Conservation (phyloP, 2,329 filamentous ascomycete species). For the Pseudogymnoascus sp. region DNA sequence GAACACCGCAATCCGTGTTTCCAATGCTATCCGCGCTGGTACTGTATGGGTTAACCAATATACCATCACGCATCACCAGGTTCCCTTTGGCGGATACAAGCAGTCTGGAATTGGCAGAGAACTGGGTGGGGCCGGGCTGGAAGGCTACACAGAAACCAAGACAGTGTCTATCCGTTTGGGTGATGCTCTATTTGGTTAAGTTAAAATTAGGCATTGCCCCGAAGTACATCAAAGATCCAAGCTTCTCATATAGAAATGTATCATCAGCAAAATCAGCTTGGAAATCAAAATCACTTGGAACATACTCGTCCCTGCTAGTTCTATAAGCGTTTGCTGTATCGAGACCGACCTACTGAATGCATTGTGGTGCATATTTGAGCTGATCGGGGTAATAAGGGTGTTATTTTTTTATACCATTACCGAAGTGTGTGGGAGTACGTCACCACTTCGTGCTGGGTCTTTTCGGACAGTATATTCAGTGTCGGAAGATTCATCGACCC, state of each 20-base stretch:
- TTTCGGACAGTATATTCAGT: background rate
- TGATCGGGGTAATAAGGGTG: background rate
- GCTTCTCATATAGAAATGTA: background rate
- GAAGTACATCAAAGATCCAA: background rate
- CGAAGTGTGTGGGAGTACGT: background rate
- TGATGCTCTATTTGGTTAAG: constrained; percentile 35
- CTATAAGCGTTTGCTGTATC: background rate
- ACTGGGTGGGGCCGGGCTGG: constrained; percentile 59
- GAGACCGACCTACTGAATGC: background rate
- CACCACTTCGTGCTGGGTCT: background rate
- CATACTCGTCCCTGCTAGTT: background rate
- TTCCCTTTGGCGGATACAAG: constrained; percentile 70
- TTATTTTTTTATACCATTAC: background rate
- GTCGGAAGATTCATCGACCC: too few relatives aligned
- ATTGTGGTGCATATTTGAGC: background rate
- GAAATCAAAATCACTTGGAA: background rate
- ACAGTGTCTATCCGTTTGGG: constrained; percentile 51
- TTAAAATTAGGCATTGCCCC: background rate
- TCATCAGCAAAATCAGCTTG: background rate
- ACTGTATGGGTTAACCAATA: constrained; percentile 37
- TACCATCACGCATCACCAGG: constrained; percentile 63
- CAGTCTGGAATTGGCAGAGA: constrained; percentile 70
- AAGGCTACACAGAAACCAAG: constrained; percentile 64
- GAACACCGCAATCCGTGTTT: constrained; percentile 60
- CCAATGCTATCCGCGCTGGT: constrained; percentile 56